Conservation (phyloP, 2,329 filamentous ascomycete genomes). For the Aureobasidium sp. region DNA sequence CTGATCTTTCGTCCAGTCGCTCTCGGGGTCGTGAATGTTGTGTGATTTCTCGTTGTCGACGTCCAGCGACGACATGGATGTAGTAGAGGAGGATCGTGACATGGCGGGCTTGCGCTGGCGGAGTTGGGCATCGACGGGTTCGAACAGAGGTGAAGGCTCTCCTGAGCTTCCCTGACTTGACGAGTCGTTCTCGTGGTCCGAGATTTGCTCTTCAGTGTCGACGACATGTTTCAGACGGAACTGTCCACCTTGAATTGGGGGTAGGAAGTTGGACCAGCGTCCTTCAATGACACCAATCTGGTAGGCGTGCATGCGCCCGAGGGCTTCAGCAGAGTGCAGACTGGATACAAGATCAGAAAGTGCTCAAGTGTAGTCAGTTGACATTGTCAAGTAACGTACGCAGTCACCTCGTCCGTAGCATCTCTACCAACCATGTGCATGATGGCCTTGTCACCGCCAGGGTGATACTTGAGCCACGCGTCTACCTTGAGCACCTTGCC, state of each 20-base stretch:
- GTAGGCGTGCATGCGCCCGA: constrained; percentile 66
- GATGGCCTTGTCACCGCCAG: constrained; percentile 85
- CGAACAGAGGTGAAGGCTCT: constrained; percentile 50
- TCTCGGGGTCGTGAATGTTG: constrained; percentile 49
- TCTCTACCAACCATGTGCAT: constrained; percentile 66
- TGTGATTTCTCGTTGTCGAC: constrained; percentile 26
- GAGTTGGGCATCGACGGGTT: constrained; percentile 36
- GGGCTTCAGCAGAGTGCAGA: constrained; percentile 71
- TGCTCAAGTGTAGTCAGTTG: background rate
- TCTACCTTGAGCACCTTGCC: constrained; percentile 78
- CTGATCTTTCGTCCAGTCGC: constrained; percentile 58
- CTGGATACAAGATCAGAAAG: constrained; percentile 8
- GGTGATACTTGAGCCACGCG: constrained; percentile 80
- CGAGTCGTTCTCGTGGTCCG: constrained; percentile 25
- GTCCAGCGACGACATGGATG: constrained; percentile 49
- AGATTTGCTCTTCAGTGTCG: background rate
- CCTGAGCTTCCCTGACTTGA: constrained; percentile 48
- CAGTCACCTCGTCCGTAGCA: constrained; percentile 86
- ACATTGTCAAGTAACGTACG: constrained; percentile 40
- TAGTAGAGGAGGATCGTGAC: constrained; percentile 43
- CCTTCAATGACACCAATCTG: constrained; percentile 73
- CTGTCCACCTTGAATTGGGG: constrained; percentile 79
- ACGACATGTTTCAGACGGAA: constrained; percentile 49
- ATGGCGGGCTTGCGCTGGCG: constrained; percentile 12
- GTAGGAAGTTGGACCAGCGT: constrained; percentile 74